Evolutionary conservation across 1,139 yeast species (phyloP), one percentile per base, ranked within the genome.

Genomic region (Blastobotrys buckinghamii): DNA sequence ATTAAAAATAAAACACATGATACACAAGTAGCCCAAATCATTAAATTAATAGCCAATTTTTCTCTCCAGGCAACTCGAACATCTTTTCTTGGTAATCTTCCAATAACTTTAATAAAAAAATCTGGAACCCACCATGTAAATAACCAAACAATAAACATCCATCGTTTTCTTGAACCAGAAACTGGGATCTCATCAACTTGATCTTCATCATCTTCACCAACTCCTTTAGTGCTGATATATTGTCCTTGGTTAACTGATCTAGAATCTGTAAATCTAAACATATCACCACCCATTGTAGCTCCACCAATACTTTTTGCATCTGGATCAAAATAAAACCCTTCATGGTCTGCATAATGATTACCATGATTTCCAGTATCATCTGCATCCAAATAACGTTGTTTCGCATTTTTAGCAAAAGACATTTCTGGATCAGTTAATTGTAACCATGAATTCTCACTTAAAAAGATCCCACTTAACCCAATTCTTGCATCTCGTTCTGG

Each of bases 61-160:
- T 70, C 74, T 39, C 74, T 56, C 74, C 74, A 70, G 0, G 74
- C 74, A 9, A 64, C 55, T 15, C 73, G 67, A 22, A 70, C 59
- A 49, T 69, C 71, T 45, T 64, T 64, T 42, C 71, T 58, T 2
- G 63, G 60, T 55, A 69, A 59, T 24, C 59, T 47, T 6, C 71
- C 70, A 30, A 67, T 35, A 22, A 50, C 44, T 49, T 56, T 56
- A 51, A 70, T 64, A 42, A 65, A 58, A 29, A 55, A 53, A 19
- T 71, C 72, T 2, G 74, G 74, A 17, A 68, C 53, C 66, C 69
- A 70, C 68, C 69, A 70, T 1, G 74, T 71, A 34, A 62, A 59
- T 12, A 59, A 35, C 66, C 67, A 66, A 1, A 70, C 74, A 40
- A 70, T 47, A 41, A 59, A 56, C 59, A 70, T 61, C 74, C 74